phyloP scores from a whole-genome alignment of 306 rosid genomes.

The Luffa acutangula region DNA sequence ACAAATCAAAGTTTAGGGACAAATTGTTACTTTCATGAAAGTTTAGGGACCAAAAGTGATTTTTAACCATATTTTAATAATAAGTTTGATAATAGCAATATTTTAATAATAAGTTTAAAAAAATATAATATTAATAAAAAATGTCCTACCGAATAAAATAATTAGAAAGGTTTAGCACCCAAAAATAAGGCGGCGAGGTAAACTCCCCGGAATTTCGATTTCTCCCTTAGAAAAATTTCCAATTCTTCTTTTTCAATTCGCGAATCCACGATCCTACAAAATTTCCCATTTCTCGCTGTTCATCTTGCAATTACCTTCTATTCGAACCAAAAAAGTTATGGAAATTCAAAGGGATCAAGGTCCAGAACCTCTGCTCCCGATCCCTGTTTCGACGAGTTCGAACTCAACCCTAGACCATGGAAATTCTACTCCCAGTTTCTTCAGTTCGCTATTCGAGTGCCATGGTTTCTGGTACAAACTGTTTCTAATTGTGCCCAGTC shows the following conservation, averaged over 20 bases:
- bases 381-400: conserved; percentile 16
- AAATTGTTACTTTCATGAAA: too few relatives aligned
- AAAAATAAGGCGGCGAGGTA: neutral
- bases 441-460: conserved; percentile 49
- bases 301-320: neutral
- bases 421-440: conserved; percentile 17
- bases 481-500: conserved; percentile 26
- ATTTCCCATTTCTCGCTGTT: neutral
- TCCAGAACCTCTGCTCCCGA: conserved; percentile 28
- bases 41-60: too few relatives aligned
- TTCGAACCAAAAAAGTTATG: conserved; percentile 12
- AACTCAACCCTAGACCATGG: conserved; percentile 18
- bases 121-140: too few relatives aligned
- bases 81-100: too few relatives aligned
- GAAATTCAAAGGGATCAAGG: conserved; percentile 20
- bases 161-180: too few relatives aligned
- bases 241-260: neutral
- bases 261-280: neutral
- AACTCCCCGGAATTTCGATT: neutral
- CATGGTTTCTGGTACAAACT: conserved; percentile 51
- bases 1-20: too few relatives aligned
- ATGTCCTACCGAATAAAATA: too few relatives aligned
- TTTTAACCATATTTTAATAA: too few relatives aligned
- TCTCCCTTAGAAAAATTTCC: neutral
- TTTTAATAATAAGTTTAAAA: too few relatives aligned